Conservation (phyloP, 768 basidiomycete genomes). For the Russula foetens region DNA sequence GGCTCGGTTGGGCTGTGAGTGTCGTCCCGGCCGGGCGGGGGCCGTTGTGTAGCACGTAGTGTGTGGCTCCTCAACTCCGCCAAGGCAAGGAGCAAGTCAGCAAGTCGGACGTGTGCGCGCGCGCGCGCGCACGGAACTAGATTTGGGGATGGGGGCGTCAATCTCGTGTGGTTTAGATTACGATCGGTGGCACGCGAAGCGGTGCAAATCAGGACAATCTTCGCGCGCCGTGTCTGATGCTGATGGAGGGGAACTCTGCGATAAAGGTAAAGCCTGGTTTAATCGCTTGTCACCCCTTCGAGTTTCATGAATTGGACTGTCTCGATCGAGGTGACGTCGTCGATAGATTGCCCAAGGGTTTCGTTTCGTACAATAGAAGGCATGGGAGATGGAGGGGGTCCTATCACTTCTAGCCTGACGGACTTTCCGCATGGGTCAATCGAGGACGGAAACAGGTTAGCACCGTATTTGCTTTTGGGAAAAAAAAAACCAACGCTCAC, state of each 20-base stretch:
- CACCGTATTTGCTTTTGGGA: neutral
- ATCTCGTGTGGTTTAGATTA: constrained; percentile 9
- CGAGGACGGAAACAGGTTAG: neutral
- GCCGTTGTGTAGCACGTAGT: no score
- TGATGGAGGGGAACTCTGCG: neutral
- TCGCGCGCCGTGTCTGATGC: neutral
- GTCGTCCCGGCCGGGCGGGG: no score
- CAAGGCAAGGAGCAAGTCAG: neutral
- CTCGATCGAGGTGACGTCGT: no score
- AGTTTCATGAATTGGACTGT: no score
- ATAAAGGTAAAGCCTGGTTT: neutral
- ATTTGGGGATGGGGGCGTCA: neutral
- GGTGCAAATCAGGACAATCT: constrained; percentile 6
- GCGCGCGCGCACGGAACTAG: neutral
- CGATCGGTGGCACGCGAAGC: constrained; percentile 11
- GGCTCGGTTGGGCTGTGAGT: no score
- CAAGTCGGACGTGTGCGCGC: no score
- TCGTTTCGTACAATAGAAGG: neutral
- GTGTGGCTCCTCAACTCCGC: neutral
- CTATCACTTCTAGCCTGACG: neutral
- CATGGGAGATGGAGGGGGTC: no score
- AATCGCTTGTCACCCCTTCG: no score
- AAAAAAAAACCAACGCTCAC: neutral
- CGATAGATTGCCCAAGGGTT: no score
- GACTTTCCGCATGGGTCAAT: neutral